These are phyloP conservation scores for Adansonia grandidieri DNA, from an alignment of 441 rosid genomes.

Conservation along the genomic window DNA sequence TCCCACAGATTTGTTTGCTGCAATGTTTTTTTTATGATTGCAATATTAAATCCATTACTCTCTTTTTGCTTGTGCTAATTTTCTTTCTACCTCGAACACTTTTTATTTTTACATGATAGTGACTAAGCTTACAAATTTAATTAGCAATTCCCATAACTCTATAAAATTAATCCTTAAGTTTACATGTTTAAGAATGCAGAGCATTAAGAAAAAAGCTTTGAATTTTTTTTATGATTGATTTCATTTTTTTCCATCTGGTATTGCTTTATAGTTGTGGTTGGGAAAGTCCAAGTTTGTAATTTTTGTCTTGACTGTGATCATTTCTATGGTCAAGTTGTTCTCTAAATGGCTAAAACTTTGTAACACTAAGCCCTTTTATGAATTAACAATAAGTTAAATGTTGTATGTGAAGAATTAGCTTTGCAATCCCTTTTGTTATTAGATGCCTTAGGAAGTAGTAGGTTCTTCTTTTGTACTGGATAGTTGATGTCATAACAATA, in stretches of 20 bases:
- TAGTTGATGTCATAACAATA: conserved; percentile 22
- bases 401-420: conserved; percentile 5
- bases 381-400: not conserved
- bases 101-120: not conserved
- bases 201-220: not conserved
- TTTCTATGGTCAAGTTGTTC: not conserved
- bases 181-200: not conserved
- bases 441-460: not conserved
- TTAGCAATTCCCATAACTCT: not conserved
- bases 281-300: not conserved
- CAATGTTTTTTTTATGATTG: not conserved
- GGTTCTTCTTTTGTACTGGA: conserved; percentile 1
- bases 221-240: not conserved
- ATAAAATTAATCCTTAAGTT: not conserved
- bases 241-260: not conserved
- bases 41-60: not conserved
- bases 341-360: not conserved
- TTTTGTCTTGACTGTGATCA: not conserved
- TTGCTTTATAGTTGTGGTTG: not conserved
- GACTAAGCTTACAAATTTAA: not conserved
- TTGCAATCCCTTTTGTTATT: not conserved
- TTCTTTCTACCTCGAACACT: not conserved
- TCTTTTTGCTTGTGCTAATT: not conserved
- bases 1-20: not conserved
- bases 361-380: not conserved